A percentile compares a stretch with the other conserved stretches of the same genome.
Evolutionary conservation across 1,284 basidiomycete species (phyloP).

Genomic region (Trichosporon asahii): DNA sequence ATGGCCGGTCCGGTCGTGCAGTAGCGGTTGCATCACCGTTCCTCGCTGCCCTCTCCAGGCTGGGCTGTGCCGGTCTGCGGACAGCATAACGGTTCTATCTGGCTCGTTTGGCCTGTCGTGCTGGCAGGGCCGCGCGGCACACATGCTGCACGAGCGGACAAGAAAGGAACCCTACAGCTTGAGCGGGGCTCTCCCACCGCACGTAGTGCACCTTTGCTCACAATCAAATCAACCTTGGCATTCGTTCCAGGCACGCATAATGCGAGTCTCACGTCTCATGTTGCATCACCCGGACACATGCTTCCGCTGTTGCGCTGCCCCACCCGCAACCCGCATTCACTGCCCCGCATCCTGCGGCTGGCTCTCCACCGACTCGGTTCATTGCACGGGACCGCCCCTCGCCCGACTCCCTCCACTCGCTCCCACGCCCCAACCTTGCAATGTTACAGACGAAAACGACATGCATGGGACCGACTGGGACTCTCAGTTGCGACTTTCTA

Average conservation of each 20-base stretch:
- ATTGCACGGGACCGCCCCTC: too few species aligned
- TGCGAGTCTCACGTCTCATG: slow-evolving; percentile 1
- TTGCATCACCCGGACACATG: not conserved
- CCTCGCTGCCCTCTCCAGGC: not conserved
- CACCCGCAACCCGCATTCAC: not conserved
- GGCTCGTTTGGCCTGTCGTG: too few species aligned
- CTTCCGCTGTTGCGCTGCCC: not conserved
- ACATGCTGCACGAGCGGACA: not conserved
- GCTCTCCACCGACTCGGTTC: too few species aligned
- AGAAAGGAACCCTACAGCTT: not conserved
- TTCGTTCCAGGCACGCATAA: not conserved
- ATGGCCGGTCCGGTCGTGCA: not conserved
- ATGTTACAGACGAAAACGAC: slow-evolving; percentile 2
- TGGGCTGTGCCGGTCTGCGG: too few species aligned
- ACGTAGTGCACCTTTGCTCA: not conserved
- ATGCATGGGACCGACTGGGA: not conserved
- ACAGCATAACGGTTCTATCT: not conserved
- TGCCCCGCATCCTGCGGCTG: too few species aligned
- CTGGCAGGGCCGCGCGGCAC: too few species aligned
- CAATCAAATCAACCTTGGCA: not conserved
- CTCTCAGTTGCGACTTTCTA: not conserved
- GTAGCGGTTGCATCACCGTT: not conserved
- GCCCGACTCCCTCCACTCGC: too few species aligned
- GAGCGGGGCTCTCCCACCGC: not conserved
- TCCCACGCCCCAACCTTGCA: not conserved